These are phyloP conservation scores for Tylopilus intermedius DNA, from an alignment of 768 basidiomycete genomes.

Conservation along the genomic window DNA sequence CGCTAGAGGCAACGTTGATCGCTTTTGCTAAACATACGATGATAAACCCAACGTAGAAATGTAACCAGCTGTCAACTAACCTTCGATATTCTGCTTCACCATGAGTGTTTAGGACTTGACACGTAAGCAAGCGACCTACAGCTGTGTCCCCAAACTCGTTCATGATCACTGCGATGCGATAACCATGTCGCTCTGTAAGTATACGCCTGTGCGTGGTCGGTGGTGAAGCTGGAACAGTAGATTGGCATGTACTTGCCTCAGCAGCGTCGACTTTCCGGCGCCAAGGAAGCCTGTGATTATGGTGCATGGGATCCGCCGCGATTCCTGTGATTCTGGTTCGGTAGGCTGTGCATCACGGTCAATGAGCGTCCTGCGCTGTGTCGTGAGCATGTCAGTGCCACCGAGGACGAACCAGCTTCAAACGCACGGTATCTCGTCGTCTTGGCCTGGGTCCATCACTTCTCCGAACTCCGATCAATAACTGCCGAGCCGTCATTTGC, in stretches of 20 bases:
- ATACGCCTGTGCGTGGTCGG: constrained; percentile 56
- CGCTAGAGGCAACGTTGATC: constrained; percentile 71
- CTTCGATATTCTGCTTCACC: constrained; percentile 76
- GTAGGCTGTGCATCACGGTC: constrained; percentile 18
- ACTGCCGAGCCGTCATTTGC: constrained; percentile 16
- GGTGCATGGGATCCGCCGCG: constrained; percentile 70
- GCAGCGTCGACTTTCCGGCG: constrained; percentile 88
- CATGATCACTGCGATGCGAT: constrained; percentile 96
- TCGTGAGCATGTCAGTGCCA: constrained; percentile 8
- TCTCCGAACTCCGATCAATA: constrained; percentile 27
- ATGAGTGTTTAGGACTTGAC: constrained; percentile 17
- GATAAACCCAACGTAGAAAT: background rate
- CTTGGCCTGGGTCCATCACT: constrained; percentile 43
- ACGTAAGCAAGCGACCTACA: constrained; percentile 38
- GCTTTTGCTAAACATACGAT: constrained; percentile 58
- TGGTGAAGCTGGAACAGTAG: background rate
- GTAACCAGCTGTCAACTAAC: constrained; percentile 36
- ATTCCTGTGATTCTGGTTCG: constrained; percentile 5
- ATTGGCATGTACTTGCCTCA: constrained; percentile 46
- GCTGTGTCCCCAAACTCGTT: constrained; percentile 97
- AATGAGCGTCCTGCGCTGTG: constrained; percentile 26
- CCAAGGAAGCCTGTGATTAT: constrained; percentile 95
- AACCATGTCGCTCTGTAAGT: constrained; percentile 88
- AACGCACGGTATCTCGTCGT: constrained; percentile 59
- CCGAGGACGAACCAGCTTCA: constrained; percentile 6